Percentiles rank a stretch among this genome's conserved stretches.
Conservation (phyloP, 1,139 yeast genomes). For the Candida albicans region DNA sequence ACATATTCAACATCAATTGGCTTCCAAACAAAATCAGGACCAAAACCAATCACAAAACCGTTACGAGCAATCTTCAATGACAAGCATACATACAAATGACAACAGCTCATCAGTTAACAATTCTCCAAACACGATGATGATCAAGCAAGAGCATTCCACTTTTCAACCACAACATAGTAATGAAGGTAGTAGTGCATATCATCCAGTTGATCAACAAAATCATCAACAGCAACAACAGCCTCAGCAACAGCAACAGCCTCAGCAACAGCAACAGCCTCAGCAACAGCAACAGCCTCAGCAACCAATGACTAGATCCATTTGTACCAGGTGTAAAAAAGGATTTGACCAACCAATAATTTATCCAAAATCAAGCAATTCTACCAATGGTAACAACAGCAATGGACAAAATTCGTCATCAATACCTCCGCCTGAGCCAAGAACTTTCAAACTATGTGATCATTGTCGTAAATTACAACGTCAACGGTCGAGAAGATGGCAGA, state of each 20-base stretch:
- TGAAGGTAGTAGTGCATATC: no score
- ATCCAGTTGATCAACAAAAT: not conserved
- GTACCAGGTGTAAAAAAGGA: conserved; percentile 61
- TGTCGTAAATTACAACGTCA: conserved; percentile 65
- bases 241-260: conserved; percentile 1
- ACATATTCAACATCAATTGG: conserved; percentile 46
- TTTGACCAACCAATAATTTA: conserved; percentile 49
- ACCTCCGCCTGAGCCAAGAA: conserved; percentile 44
- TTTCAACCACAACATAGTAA: no score
- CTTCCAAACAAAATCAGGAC: no score
- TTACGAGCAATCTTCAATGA: not conserved
- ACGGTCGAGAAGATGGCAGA: conserved; percentile 64
- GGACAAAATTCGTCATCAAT: conserved; percentile 16
- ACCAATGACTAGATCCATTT: conserved; percentile 22
- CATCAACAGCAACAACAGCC: conserved; percentile 1
- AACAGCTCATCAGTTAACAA: conserved; percentile 15
- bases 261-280: not conserved
- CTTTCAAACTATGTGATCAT: conserved; percentile 59
- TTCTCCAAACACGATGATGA: not conserved
- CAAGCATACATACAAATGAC: not conserved
- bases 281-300: not conserved
- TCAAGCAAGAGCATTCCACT: no score
- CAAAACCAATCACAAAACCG: conserved; percentile 1
- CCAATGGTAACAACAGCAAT: no score
- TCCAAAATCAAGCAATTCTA: conserved; percentile 27